These are phyloP conservation scores for Apium graveolens DNA, from an alignment of 129 eudicot genomes.

Conservation along the genomic window DNA sequence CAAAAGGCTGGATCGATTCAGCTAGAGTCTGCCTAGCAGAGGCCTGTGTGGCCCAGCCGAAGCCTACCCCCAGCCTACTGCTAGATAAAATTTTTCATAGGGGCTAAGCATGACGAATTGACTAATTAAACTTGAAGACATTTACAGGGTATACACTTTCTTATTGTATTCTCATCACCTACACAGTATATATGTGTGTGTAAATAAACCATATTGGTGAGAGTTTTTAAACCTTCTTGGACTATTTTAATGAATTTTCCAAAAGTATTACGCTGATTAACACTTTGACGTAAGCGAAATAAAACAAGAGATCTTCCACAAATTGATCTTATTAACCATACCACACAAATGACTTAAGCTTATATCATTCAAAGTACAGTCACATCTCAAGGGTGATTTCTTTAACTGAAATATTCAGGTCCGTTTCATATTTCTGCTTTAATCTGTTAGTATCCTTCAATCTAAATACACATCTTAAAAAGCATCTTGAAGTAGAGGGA, in stretches of 20 bases:
- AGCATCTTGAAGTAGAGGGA: neutral
- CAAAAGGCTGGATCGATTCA: neutral
- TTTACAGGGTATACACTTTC: neutral
- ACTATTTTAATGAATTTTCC: neutral
- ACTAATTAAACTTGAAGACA: neutral
- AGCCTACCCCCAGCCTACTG: too few species aligned
- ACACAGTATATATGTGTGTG: neutral
- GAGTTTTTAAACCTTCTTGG: neutral
- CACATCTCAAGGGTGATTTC: neutral
- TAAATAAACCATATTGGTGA: neutral
- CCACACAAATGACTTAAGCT: neutral
- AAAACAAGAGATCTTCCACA: neutral
- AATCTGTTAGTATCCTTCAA: neutral
- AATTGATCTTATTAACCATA: neutral
- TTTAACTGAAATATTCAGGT: neutral
- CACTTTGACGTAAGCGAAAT: neutral
- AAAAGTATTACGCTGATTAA: neutral
- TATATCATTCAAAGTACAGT: neutral
- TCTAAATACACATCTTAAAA: neutral
- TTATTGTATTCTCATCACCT: neutral
- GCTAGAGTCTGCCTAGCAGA: too few species aligned
- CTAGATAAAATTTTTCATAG: neutral
- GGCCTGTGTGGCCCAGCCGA: too few species aligned
- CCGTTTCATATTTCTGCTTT: neutral
- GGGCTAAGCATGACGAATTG: neutral